phyloP scores from a whole-genome alignment of 306 rosid genomes.

The Trichosanthes cucumerina region DNA sequence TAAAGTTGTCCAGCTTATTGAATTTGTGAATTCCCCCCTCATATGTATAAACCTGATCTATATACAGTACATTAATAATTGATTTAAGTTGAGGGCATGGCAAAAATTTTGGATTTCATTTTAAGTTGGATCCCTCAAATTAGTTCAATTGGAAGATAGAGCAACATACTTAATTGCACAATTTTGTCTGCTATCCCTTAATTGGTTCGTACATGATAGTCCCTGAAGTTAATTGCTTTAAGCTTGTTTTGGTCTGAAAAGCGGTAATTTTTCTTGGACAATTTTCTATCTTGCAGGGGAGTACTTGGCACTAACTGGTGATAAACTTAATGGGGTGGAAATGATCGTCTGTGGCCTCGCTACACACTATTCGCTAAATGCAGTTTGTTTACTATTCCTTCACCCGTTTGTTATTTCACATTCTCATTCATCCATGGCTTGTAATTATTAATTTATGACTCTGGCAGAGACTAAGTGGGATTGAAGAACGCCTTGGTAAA shows the following conservation, averaged over 20 bases:
- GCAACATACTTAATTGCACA: background rate
- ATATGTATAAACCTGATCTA: background rate
- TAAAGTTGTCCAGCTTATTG: background rate
- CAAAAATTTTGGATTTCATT: background rate
- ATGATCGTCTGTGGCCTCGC: conserved; percentile 96
- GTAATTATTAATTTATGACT: conserved; percentile 21
- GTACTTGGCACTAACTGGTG: conserved; percentile 90
- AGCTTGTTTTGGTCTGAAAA: conserved; percentile 6
- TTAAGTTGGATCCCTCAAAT: background rate
- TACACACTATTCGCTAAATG: conserved; percentile 63
- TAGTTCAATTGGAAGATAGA: background rate
- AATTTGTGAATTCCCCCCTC: background rate
- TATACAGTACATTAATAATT: background rate
- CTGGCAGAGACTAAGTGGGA: conserved; percentile 55
- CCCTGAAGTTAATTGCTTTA: background rate
- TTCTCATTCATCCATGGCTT: conserved; percentile 4
- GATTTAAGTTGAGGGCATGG: background rate
- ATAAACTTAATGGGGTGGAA: conserved; percentile 91
- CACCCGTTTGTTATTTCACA: conserved; percentile 7
- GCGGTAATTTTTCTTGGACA: background rate
- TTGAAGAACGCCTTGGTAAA: conserved; percentile 86
- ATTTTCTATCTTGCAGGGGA: conserved; percentile 52
- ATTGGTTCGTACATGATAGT: background rate
- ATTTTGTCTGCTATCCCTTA: background rate
- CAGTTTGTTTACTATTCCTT: conserved; percentile 37